Evolutionary conservation across 345 rosid genomes (phyloP).

Genomic region (Melaleuca alternifolia): DNA sequence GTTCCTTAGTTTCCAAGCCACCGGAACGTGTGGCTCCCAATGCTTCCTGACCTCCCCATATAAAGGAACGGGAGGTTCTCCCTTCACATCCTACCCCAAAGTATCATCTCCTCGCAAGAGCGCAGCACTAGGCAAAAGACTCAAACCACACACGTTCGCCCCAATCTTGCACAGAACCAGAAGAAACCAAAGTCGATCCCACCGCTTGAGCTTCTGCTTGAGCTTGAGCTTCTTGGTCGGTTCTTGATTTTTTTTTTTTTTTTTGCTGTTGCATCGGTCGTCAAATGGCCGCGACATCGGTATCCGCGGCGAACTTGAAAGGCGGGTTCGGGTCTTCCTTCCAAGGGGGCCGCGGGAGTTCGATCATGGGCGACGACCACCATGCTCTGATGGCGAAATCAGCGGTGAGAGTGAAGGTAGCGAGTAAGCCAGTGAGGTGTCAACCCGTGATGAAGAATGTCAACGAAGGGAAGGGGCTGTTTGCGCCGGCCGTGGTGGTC

Average conservation of each 20-base stretch:
- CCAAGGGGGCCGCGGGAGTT: constrained; percentile 46
- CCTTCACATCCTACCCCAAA: not conserved
- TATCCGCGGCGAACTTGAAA: constrained; percentile 39
- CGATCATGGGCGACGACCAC: constrained; percentile 41
- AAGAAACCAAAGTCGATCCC: not conserved
- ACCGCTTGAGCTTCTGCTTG: not conserved
- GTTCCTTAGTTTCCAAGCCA: not conserved
- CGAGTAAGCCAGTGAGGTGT: constrained; percentile 26
- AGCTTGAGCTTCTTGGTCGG: not conserved
- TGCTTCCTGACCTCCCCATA: not conserved
- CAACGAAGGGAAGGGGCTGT: constrained; percentile 92
- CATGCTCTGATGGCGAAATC: constrained; percentile 19
- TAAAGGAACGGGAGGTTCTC: constrained; percentile 15
- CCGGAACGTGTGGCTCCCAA: constrained; percentile 30
- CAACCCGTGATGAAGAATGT: constrained; percentile 78
- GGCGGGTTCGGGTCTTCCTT: constrained; percentile 29
- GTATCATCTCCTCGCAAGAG: not conserved
- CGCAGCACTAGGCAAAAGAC: not conserved
- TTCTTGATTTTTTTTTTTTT: not conserved
- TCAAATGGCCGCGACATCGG: constrained; percentile 29
- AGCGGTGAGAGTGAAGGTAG: constrained; percentile 24
- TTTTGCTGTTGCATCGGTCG: not conserved
- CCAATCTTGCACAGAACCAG: not conserved
- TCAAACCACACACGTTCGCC: not conserved
- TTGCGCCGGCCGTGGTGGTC: constrained; percentile 72